Percentiles rank a stretch among this genome's conserved stretches.
These are phyloP conservation scores for Bryum argenteum DNA, from an alignment of 225 moss, liverwort and hornwort species.

Conservation along the genomic window DNA sequence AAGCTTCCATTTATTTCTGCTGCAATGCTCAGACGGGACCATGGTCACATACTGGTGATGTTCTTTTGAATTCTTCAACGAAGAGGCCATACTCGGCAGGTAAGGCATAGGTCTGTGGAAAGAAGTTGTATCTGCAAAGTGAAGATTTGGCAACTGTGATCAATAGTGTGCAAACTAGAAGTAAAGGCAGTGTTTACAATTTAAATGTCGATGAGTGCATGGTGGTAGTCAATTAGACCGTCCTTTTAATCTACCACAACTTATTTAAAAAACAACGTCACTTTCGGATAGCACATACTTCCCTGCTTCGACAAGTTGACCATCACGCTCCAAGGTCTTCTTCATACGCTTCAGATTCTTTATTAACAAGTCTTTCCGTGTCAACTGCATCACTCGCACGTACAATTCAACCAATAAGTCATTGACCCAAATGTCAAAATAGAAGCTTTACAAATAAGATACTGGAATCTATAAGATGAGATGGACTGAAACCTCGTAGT, in stretches of 20 bases:
- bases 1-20: neutral
- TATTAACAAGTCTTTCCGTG: slow-evolving; percentile 85
- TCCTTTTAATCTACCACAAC: slow-evolving; percentile 7
- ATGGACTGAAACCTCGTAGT: slow-evolving; percentile 74
- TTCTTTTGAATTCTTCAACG: slow-evolving; percentile 95
- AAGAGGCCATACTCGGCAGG: slow-evolving; percentile 98
- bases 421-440: neutral
- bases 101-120: slow-evolving; percentile 92
- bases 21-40: neutral
- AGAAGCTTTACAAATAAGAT: neutral
- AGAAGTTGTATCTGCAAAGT: slow-evolving; percentile 80
- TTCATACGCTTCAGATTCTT: slow-evolving; percentile 99
- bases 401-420: slow-evolving; percentile 19
- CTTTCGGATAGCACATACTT: slow-evolving; percentile 56
- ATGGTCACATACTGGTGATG: slow-evolving; percentile 47
- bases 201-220: neutral
- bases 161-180: neutral
- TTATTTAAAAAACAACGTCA: neutral
- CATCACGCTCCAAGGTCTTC: slow-evolving; percentile 86
- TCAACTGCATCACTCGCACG: slow-evolving; percentile 54
- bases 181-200: neutral
- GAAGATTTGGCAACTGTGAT: slow-evolving; percentile 2
- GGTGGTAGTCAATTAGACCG: neutral
- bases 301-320: slow-evolving; percentile 77
- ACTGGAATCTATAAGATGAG: neutral